phyloP scores from a whole-genome alignment of 345 rosid species.

The Eucalyptus cloeziana region DNA sequence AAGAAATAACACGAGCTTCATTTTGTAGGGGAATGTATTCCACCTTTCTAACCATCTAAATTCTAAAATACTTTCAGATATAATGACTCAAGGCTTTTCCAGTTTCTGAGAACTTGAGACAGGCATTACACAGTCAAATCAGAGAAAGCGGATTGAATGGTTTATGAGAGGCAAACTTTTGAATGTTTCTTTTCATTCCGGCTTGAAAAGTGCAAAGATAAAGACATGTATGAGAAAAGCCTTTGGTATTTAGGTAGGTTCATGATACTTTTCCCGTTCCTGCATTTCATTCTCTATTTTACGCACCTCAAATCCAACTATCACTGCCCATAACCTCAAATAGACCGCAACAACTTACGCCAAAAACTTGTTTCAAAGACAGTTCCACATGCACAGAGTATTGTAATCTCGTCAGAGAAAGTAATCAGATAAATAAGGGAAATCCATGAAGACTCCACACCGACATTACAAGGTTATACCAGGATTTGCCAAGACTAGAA shows the following conservation, averaged over 20 bases:
- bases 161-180: not conserved
- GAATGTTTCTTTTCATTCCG: not conserved
- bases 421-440: not conserved
- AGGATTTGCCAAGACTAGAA: not conserved
- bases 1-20: not conserved
- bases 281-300: not conserved
- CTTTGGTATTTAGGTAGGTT: not conserved
- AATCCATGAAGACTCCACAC: not conserved
- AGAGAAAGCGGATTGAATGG: not conserved
- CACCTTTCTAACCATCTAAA: not conserved
- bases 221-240: not conserved
- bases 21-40: not conserved
- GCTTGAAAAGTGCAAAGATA: not conserved
- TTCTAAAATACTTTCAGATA: not conserved
- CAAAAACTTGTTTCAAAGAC: not conserved
- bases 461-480: not conserved
- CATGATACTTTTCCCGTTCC: not conserved
- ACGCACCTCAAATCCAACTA: not conserved
- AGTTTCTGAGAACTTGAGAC: not conserved
- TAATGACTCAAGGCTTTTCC: not conserved
- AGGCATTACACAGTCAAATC: not conserved
- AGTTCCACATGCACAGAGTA: not conserved
- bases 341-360: not conserved
- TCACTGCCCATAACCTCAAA: not conserved
- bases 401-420: not conserved